Evolutionary conservation across 1,284 basidiomycete species (phyloP).

Genomic region (Rugiboletus extremiorientalis): DNA sequence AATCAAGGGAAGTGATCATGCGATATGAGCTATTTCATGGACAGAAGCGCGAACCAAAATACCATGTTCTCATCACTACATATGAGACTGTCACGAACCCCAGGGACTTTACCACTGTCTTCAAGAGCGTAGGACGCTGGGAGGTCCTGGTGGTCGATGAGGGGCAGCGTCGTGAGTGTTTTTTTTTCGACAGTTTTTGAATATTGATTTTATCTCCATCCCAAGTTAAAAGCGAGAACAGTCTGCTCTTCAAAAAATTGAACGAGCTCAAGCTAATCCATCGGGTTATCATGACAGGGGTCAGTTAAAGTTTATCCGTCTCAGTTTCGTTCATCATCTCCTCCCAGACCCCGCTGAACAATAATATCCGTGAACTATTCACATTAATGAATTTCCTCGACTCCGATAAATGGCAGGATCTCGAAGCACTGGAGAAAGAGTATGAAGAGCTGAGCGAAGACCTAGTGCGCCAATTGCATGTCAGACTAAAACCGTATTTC

Average conservation of each 20-base stretch:
- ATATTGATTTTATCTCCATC: slow-evolving; percentile 4
- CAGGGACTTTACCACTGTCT: slow-evolving; percentile 70
- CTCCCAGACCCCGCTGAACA: slow-evolving; percentile 88
- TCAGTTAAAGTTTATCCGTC: slow-evolving; percentile 32
- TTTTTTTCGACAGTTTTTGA: background rate
- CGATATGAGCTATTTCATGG: slow-evolving; percentile 80
- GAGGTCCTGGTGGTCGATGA: slow-evolving; percentile 92
- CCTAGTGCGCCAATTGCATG: slow-evolving; percentile 77
- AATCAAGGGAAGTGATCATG: slow-evolving; percentile 79
- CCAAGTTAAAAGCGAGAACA: slow-evolving; percentile 79
- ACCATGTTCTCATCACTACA: slow-evolving; percentile 86
- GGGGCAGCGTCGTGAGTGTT: slow-evolving; percentile 79
- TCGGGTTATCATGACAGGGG: slow-evolving; percentile 90
- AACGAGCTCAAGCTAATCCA: slow-evolving; percentile 80
- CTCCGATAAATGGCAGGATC: slow-evolving; percentile 69
- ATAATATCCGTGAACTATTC: slow-evolving; percentile 93
- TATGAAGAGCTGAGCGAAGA: slow-evolving; percentile 79
- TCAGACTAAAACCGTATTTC: slow-evolving; percentile 85
- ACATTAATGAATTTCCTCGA: slow-evolving; percentile 95
- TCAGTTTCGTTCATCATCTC: slow-evolving; percentile 1
- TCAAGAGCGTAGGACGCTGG: slow-evolving; percentile 86
- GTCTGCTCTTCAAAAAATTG: slow-evolving; percentile 81
- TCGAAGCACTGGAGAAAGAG: slow-evolving; percentile 69
- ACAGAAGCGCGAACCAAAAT: slow-evolving; percentile 56
- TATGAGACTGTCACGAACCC: slow-evolving; percentile 76